Evolutionary conservation across 176 grass and related monocot genomes (phyloP).

Genomic region (Bolboschoenus planiculmis): DNA sequence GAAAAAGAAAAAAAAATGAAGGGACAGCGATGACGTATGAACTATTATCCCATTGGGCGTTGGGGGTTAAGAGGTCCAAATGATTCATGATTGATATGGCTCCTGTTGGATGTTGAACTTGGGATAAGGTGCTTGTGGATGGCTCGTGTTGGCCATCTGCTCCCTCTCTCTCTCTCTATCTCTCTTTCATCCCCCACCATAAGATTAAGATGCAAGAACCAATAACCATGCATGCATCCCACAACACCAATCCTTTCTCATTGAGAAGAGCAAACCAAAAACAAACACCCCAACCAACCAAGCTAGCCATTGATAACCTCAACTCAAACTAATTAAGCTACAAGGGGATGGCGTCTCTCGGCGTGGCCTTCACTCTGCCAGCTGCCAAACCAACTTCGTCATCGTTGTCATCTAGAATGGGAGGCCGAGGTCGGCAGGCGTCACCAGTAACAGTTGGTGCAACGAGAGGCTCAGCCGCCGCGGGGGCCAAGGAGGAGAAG

Average conservation of each 20-base stretch:
- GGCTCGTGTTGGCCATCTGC: slow-evolving; percentile 22
- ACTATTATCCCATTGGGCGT: background rate
- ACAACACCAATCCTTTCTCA: background rate
- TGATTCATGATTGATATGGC: background rate
- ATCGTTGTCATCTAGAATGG: background rate
- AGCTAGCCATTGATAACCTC: too few species aligned
- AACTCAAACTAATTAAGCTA: background rate
- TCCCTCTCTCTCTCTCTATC: background rate
- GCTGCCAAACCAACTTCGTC: background rate
- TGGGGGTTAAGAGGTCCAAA: background rate
- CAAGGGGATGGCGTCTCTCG: slow-evolving; percentile 37
- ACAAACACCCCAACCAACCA: background rate
- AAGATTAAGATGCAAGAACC: background rate
- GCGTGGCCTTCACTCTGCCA: slow-evolving; percentile 30
- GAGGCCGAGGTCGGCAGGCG: background rate
- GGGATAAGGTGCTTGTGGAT: slow-evolving; percentile 59
- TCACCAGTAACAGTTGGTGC: background rate
- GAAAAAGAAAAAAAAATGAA: background rate
- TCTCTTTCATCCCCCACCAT: background rate
- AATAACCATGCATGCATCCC: background rate
- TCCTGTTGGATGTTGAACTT: background rate
- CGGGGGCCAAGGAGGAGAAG: slow-evolving; percentile 43
- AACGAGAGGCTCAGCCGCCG: slow-evolving; percentile 19
- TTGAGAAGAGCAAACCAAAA: background rate
- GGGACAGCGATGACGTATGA: background rate